A percentile compares a stretch with the other conserved stretches of the same genome.
Conservation (phyloP, 179 eudicot species). For the Amaranthus tricolor region DNA sequence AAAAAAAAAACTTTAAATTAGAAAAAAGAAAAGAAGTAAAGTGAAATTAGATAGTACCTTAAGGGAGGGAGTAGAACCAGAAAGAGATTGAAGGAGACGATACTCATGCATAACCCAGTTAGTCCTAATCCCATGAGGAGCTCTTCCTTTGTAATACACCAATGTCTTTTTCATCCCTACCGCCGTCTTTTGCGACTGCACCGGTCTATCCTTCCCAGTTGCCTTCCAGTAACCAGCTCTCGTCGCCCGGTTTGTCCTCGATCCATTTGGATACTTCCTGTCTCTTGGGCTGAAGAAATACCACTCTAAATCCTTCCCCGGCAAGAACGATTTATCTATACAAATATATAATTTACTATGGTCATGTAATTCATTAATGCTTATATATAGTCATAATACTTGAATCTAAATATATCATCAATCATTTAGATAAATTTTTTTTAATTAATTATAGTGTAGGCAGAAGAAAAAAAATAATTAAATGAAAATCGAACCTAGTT, state of each 20-base stretch:
- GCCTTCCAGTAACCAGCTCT: slow-evolving; percentile 44
- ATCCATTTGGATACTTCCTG: slow-evolving; percentile 54
- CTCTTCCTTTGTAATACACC: slow-evolving; percentile 55
- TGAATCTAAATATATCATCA: no score
- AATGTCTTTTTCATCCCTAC: slow-evolving; percentile 58
- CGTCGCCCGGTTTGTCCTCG: slow-evolving; percentile 54
- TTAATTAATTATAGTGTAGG: no score
- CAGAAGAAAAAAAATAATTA: not conserved
- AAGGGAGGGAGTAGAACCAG: slow-evolving; percentile 34
- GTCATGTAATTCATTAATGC: no score
- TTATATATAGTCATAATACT: no score
- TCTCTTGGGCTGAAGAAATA: slow-evolving; percentile 47
- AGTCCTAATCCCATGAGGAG: slow-evolving; percentile 52
- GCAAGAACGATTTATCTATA: slow-evolving; percentile 40
- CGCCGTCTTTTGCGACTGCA: slow-evolving; percentile 39
- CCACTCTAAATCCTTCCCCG: slow-evolving; percentile 54
- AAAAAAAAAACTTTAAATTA: not conserved
- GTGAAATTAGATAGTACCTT: slow-evolving; percentile 17
- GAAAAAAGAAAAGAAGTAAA: not conserved
- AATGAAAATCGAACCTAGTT: not conserved
- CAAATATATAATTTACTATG: no score
- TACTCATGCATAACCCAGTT: slow-evolving; percentile 61
- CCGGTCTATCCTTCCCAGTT: slow-evolving; percentile 46
- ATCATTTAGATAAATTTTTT: no score
- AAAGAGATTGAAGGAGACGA: slow-evolving; percentile 41